Percentiles rank a stretch among this genome's conserved stretches.
phyloP scores from a whole-genome alignment of 2,329 filamentous ascomycete species.

The Claviceps sp. region DNA sequence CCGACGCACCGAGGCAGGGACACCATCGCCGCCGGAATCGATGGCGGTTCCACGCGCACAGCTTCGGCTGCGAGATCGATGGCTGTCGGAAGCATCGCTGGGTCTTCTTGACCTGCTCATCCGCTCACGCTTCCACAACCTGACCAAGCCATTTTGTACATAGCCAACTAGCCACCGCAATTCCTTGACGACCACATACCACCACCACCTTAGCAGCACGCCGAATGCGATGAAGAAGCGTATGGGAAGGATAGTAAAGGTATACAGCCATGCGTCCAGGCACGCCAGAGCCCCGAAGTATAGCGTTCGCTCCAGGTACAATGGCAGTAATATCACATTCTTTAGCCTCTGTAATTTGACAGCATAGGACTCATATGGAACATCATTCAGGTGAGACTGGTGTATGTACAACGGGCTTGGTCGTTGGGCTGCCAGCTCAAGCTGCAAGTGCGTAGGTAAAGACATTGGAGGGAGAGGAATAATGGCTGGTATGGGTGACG shows the following conservation, averaged over 20 bases:
- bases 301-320: constrained; percentile 70
- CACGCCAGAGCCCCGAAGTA: constrained; percentile 84
- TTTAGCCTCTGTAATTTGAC: constrained; percentile 84
- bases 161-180: constrained; percentile 57
- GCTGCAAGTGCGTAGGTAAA: constrained; percentile 49
- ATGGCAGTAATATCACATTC: constrained; percentile 75
- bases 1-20: constrained; percentile 3
- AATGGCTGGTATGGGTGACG: constrained; percentile 37
- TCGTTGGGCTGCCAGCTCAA: constrained; percentile 47
- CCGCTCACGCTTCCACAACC: constrained; percentile 59
- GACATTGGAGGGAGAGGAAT: constrained; percentile 56
- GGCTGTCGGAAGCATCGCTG: constrained; percentile 22
- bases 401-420: constrained; percentile 55
- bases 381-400: constrained; percentile 40
- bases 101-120: constrained; percentile 20
- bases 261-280: constrained; percentile 91
- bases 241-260: constrained; percentile 86
- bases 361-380: constrained; percentile 80
- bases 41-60: constrained; percentile 15
- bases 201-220: constrained; percentile 70
- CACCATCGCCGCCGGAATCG: constrained; percentile 4
- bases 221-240: constrained; percentile 71
- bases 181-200: constrained; percentile 57
- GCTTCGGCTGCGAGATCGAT: constrained; percentile 26
- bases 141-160: constrained; percentile 65